Evolutionary conservation across 768 basidiomycete genomes (phyloP).

Genomic region (Phanerochaete sordida): DNA sequence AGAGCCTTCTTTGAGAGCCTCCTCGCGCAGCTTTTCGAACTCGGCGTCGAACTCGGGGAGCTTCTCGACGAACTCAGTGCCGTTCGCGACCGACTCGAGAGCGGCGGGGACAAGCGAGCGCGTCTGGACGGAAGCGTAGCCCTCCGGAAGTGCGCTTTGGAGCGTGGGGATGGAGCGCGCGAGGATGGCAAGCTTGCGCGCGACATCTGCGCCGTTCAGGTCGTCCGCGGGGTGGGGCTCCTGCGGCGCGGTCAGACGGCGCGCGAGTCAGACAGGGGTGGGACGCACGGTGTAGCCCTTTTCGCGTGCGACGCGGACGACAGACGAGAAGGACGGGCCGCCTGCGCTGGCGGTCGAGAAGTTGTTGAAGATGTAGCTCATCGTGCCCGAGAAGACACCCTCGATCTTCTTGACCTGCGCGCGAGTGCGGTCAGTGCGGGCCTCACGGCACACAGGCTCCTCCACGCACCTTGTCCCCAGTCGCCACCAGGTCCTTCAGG

Average conservation of each 20-base stretch:
- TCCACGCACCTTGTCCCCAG: constrained; percentile 69
- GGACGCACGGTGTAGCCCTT: constrained; percentile 86
- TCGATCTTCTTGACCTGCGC: constrained; percentile 84
- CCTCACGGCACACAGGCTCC: neutral
- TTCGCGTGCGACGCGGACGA: constrained; percentile 84
- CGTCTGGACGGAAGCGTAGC: constrained; percentile 79
- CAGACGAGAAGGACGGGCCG: constrained; percentile 80
- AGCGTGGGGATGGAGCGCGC: constrained; percentile 67
- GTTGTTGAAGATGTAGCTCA: constrained; percentile 99
- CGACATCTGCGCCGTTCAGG: constrained; percentile 94
- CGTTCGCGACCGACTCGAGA: constrained; percentile 62
- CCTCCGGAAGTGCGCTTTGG: constrained; percentile 58
- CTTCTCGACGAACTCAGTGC: constrained; percentile 77
- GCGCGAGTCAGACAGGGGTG: neutral
- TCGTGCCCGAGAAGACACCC: constrained; percentile 95
- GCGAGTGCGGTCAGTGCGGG: neutral
- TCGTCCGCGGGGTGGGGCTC: constrained; percentile 98
- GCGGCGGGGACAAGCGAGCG: constrained; percentile 80
- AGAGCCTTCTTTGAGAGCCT: constrained; percentile 74
- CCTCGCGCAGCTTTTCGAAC: constrained; percentile 71
- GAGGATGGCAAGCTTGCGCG: constrained; percentile 94
- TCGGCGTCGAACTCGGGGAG: constrained; percentile 81
- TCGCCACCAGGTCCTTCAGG: constrained; percentile 85
- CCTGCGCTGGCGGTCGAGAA: constrained; percentile 70
- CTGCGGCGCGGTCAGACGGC: constrained; percentile 33